phyloP scores from a whole-genome alignment of 192 early-diverging fungal species.

The Funneliformis geosporum region DNA sequence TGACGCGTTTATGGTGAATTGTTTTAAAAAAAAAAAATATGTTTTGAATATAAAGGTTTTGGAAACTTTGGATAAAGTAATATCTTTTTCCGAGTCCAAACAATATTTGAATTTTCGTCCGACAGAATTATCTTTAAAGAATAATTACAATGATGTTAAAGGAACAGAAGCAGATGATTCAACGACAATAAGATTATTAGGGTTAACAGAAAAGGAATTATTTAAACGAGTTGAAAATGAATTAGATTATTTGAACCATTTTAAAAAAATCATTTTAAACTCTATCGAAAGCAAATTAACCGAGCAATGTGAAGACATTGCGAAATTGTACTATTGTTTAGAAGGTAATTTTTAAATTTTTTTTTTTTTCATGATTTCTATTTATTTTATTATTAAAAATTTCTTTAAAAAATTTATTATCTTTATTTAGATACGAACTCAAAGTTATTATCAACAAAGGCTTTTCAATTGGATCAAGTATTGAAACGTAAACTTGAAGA shows the following conservation, averaged over 20 bases:
- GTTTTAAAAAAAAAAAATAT: too few relatives aligned
- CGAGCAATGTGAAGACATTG: constrained; percentile 15
- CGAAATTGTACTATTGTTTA: constrained; percentile 9
- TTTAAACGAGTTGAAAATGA: constrained; percentile 4
- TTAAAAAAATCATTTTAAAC: neutral
- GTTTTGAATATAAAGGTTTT: neutral
- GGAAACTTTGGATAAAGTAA: neutral
- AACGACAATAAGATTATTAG: neutral
- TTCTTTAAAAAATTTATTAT: neutral
- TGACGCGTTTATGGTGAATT: neutral
- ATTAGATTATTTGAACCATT: neutral
- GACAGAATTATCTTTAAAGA: neutral
- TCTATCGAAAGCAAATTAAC: constrained; percentile 8
- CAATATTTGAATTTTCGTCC: constrained; percentile 27
- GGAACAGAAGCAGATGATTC: neutral
- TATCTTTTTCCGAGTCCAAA: constrained; percentile 21
- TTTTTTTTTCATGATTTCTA: neutral
- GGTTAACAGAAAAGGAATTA: constrained; percentile 14
- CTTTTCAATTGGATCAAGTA: constrained; percentile 11
- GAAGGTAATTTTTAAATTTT: too few relatives aligned
- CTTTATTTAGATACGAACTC: neutral
- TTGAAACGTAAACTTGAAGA: neutral
- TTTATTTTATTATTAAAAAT: neutral
- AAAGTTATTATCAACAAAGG: neutral
- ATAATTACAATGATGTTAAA: neutral